phyloP scores from a whole-genome alignment of 768 basidiomycete species.

The Hericium coralloides region DNA sequence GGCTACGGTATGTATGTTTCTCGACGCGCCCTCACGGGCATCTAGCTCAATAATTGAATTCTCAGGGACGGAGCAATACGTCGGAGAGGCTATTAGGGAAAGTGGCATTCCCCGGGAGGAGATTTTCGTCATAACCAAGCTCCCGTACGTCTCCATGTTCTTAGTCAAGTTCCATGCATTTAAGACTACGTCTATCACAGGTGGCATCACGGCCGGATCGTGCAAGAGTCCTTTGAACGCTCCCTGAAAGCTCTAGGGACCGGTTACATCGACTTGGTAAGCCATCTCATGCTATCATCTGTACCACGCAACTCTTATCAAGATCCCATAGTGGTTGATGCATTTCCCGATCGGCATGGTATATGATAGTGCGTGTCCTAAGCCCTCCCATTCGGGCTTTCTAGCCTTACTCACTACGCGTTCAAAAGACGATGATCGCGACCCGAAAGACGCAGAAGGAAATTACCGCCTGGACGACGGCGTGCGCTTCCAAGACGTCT shows the following conservation, averaged over 20 bases:
- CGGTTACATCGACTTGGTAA: neutral
- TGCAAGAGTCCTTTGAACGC: neutral
- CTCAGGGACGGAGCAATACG: neutral
- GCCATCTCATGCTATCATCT: neutral
- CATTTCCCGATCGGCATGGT: neutral
- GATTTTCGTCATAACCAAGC: slow-evolving; percentile 20
- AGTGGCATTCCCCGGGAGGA: slow-evolving; percentile 17
- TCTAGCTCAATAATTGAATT: too few species aligned
- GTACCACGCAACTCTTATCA: too few species aligned
- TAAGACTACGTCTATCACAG: neutral
- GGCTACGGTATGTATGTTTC: neutral
- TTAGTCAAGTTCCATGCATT: neutral
- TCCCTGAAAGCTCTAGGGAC: neutral
- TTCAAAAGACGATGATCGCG: slow-evolving; percentile 25
- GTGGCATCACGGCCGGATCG: neutral
- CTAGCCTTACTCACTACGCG: neutral
- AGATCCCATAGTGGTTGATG: neutral
- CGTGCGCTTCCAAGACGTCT: slow-evolving; percentile 65
- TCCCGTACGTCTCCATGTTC: neutral
- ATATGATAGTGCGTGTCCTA: neutral
- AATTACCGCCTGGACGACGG: slow-evolving; percentile 56
- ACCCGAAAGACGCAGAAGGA: slow-evolving; percentile 54
- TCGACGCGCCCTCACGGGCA: neutral
- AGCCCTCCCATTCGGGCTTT: neutral
- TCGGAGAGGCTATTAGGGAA: neutral